Conservation (phyloP, 225 moss, liverwort and hornwort genomes). For the Climacium dendroides region DNA sequence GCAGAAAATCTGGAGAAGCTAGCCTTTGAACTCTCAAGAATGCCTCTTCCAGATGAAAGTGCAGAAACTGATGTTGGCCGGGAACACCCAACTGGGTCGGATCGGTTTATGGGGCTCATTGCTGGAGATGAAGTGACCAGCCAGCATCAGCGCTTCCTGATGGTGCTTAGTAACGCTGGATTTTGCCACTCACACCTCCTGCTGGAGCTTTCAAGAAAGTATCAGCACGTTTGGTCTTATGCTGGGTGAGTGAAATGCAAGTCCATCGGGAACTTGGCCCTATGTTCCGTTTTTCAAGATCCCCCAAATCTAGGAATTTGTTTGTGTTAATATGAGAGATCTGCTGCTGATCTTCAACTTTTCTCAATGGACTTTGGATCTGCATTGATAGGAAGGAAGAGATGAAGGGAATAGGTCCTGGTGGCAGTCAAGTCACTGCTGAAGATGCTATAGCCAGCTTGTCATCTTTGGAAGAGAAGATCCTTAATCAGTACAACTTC, state of each 20-base stretch:
- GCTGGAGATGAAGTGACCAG: slow-evolving; percentile 76
- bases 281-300: background rate
- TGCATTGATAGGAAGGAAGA: slow-evolving; percentile 29
- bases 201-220: slow-evolving; percentile 59
- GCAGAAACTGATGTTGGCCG: slow-evolving; percentile 15
- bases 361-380: background rate
- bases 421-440: slow-evolving; percentile 36
- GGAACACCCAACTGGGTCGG: slow-evolving; percentile 17
- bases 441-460: slow-evolving; percentile 55
- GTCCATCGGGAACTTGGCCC: background rate
- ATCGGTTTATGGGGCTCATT: slow-evolving; percentile 63
- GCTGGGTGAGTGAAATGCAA: slow-evolving; percentile 30
- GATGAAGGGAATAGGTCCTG: slow-evolving; percentile 33
- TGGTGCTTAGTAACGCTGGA: slow-evolving; percentile 87
- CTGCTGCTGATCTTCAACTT: background rate
- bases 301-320: background rate
- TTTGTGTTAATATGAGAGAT: background rate
- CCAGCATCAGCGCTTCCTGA: slow-evolving; percentile 77
- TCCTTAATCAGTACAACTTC: slow-evolving; percentile 71
- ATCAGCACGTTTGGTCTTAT: slow-evolving; percentile 71
- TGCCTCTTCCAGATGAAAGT: slow-evolving; percentile 32
- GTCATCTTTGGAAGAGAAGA: slow-evolving; percentile 54
- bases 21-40: slow-evolving; percentile 56
- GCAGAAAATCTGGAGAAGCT: slow-evolving; percentile 81
- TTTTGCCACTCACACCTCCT: slow-evolving; percentile 69